These are phyloP conservation scores for Turritis glabra DNA, from an alignment of 345 rosid genomes.

Conservation along the genomic window DNA sequence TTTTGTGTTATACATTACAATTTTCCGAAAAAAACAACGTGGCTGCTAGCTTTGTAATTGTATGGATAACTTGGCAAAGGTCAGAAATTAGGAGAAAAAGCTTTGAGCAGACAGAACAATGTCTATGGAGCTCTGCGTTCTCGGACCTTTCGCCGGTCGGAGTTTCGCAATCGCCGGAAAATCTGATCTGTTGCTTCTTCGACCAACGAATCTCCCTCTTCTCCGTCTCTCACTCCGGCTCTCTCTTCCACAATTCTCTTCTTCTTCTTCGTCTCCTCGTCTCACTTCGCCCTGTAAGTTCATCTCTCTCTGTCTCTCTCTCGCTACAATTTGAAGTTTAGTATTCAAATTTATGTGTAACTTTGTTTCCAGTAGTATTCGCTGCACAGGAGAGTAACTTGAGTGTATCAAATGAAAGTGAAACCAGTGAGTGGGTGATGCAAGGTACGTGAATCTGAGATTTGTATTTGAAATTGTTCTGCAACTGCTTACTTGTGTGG, in stretches of 20 bases:
- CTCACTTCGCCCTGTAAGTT: constrained; percentile 41
- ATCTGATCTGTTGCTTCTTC: not conserved
- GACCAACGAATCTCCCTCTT: constrained; percentile 8
- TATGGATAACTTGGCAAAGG: constrained; percentile 27
- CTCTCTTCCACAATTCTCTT: constrained; percentile 9
- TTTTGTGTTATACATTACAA: no score
- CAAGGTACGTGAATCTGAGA: constrained; percentile 53
- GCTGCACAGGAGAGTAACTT: constrained; percentile 58
- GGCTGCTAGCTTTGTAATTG: not conserved
- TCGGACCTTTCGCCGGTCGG: constrained; percentile 24
- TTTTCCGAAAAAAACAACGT: no score
- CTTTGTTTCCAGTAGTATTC: constrained; percentile 39
- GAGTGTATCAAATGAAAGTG: constrained; percentile 44
- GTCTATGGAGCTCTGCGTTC: constrained; percentile 39
- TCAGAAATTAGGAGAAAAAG: not conserved
- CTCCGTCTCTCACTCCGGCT: constrained; percentile 19
- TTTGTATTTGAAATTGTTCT: not conserved
- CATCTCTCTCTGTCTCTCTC: constrained; percentile 9
- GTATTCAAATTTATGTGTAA: not conserved
- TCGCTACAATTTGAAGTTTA: not conserved
- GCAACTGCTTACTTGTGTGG: not conserved
- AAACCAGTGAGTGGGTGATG: constrained; percentile 68
- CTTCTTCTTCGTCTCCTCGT: constrained; percentile 28
- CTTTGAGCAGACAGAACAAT: constrained; percentile 9
- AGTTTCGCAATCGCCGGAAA: constrained; percentile 2